These are phyloP conservation scores for Tulasnella sp. DNA, from an alignment of 768 basidiomycete species.

Conservation along the genomic window DNA sequence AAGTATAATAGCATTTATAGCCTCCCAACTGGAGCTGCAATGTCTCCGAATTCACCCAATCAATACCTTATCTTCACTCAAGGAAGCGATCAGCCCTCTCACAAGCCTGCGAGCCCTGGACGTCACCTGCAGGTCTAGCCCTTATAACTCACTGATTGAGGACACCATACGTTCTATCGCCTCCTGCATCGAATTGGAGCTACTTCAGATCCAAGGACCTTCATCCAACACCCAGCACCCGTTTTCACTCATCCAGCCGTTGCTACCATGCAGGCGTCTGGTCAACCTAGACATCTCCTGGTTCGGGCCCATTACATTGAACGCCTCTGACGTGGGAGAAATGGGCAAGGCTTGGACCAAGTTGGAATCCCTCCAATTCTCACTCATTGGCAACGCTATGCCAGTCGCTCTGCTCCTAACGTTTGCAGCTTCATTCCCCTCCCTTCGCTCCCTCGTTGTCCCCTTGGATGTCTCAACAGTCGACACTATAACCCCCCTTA, in stretches of 20 bases:
- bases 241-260: not conserved
- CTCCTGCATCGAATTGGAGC: not conserved
- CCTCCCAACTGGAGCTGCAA: not conserved
- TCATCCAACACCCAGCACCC: not conserved
- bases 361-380: not conserved
- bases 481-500: not conserved
- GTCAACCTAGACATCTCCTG: not conserved
- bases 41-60: not conserved
- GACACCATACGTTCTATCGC: not conserved
- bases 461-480: not conserved
- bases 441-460: not conserved
- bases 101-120: not conserved
- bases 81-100: not conserved
- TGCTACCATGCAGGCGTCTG: not conserved
- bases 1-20: not conserved
- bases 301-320: not conserved
- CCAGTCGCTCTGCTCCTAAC: not conserved
- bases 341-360: not conserved
- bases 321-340: not conserved
- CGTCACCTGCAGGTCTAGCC: not conserved
- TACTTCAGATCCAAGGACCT: not conserved
- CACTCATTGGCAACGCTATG: not conserved
- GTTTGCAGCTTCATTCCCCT: not conserved
- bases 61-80: not conserved
- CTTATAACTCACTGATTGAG: not conserved